phyloP scores from a whole-genome alignment of 208 protist genomes.

The Trypanosoma melophagium region DNA sequence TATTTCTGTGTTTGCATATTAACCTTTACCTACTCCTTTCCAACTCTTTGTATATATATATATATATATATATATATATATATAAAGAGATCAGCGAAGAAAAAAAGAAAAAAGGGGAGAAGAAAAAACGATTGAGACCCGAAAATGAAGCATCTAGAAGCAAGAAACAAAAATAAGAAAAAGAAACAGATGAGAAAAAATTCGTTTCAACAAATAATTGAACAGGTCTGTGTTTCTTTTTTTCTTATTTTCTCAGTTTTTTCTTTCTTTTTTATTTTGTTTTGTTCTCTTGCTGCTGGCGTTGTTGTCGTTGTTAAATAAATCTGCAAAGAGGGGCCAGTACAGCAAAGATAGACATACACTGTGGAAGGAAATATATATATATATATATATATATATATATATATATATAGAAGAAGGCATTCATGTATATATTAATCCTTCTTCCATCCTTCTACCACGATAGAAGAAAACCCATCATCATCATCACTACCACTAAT shows the following conservation, averaged over 20 bases:
- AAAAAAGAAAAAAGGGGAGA: background rate
- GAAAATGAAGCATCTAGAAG: no score
- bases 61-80: slow-evolving; percentile 16
- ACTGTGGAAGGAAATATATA: background rate
- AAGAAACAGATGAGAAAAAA: no score
- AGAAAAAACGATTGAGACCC: background rate
- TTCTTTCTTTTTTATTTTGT: background rate
- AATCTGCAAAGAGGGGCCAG: no score
- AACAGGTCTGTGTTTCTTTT: slow-evolving; percentile 4
- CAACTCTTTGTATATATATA: slow-evolving; percentile 5
- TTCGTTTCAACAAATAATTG: background rate
- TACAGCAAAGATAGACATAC: background rate
- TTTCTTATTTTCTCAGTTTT: slow-evolving; percentile 6
- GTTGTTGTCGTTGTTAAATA: no score
- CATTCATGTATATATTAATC: background rate
- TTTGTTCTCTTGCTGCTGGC: background rate
- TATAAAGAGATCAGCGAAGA: background rate
- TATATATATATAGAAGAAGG: background rate
- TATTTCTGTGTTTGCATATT: background rate
- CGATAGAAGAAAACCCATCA: no score
- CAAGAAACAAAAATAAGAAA: no score
- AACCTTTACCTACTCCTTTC: background rate
- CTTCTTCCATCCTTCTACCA: no score
- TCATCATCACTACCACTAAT: no score
- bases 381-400: background rate